Conservation (phyloP, 129 eudicot species). For the Smallanthus sonchifolius region DNA sequence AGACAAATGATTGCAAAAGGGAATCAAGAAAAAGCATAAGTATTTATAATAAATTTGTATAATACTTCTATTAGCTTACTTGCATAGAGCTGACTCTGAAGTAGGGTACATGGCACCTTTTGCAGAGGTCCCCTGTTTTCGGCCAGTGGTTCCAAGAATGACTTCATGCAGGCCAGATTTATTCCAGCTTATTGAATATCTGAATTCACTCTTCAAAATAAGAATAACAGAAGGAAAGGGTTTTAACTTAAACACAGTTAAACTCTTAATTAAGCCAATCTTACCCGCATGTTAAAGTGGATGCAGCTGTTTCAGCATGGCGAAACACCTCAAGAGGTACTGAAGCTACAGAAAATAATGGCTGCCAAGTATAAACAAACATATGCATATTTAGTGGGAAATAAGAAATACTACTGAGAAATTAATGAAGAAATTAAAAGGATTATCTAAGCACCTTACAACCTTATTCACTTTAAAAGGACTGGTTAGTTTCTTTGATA, state of each 20-base stretch:
- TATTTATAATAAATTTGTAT: neutral
- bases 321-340: slow-evolving; percentile 83
- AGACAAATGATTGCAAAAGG: slow-evolving; percentile 3
- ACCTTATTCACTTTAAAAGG: slow-evolving; percentile 92
- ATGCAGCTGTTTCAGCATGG: slow-evolving; percentile 74
- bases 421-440: slow-evolving; percentile 8
- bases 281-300: slow-evolving; percentile 88
- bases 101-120: slow-evolving; percentile 79
- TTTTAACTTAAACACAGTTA: neutral
- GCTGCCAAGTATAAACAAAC: slow-evolving; percentile 48
- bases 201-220: neutral
- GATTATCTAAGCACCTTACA: slow-evolving; percentile 39
- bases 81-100: slow-evolving; percentile 87
- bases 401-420: neutral
- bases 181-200: slow-evolving; percentile 83
- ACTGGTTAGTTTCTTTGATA: slow-evolving; percentile 50
- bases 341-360: slow-evolving; percentile 58
- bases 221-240: neutral
- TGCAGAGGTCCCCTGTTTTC: slow-evolving; percentile 91
- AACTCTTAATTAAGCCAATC: slow-evolving; percentile 5
- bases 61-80: slow-evolving; percentile 45
- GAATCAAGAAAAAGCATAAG: neutral
- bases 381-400: slow-evolving; percentile 15
- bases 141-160: slow-evolving; percentile 90
- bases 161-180: slow-evolving; percentile 79